These are phyloP conservation scores for Kluyveromyces sp. DNA, from an alignment of 1,139 yeast species.

Conservation along the genomic window DNA sequence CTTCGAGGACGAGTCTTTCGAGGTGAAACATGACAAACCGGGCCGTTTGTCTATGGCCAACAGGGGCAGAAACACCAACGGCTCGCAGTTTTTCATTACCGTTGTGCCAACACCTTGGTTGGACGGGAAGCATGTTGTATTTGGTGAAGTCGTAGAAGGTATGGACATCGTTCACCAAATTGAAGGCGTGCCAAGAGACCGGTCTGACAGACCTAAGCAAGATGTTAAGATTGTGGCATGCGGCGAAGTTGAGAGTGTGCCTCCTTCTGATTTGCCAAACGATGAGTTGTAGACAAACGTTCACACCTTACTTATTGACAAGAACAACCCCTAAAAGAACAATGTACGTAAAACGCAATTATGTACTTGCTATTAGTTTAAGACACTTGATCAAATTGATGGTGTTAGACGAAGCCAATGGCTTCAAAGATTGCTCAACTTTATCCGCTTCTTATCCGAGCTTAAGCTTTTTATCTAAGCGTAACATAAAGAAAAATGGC, in stretches of 20 bases:
- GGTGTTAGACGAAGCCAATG: too few species aligned
- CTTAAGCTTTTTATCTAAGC: too few species aligned
- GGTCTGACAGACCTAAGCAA: constrained; percentile 46
- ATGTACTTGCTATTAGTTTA: too few species aligned
- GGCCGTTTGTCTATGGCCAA: constrained; percentile 79
- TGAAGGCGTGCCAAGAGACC: constrained; percentile 45
- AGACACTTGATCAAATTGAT: too few species aligned
- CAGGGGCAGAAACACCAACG: constrained; percentile 72
- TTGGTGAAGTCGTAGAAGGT: constrained; percentile 71
- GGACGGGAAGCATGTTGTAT: constrained; percentile 70
- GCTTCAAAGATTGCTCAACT: too few species aligned
- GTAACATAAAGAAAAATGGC: too few species aligned
- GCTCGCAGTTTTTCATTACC: constrained; percentile 72
- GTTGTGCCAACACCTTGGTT: constrained; percentile 58
- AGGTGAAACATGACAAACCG: constrained; percentile 52
- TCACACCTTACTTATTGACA: background rate
- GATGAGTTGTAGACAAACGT: constrained; percentile 10
- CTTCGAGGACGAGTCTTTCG: constrained; percentile 66
- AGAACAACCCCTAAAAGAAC: too few species aligned
- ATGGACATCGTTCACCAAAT: constrained; percentile 50
- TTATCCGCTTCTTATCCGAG: too few species aligned
- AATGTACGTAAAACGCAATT: too few species aligned
- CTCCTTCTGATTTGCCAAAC: constrained; percentile 7
- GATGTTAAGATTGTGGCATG: constrained; percentile 41
- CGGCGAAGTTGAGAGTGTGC: constrained; percentile 29